Conservation (phyloP, 495 filamentous ascomycete species). For the Lophiotrema nucula region DNA sequence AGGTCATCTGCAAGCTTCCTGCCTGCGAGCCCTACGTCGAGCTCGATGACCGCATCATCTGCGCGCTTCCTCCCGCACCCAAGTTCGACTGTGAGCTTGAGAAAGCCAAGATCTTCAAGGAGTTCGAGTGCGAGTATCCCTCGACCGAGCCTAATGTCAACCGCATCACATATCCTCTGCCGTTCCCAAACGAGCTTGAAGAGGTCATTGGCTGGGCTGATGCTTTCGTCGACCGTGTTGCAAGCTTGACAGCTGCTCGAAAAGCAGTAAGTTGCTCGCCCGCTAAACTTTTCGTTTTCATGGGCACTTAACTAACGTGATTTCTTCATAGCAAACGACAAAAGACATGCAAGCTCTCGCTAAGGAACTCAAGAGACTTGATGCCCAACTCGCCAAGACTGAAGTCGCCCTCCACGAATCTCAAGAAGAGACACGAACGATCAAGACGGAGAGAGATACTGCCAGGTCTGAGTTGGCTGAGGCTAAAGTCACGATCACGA, state of each 20-base stretch:
- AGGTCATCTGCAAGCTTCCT: not conserved
- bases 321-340: too few species aligned
- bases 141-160: not conserved
- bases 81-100: not conserved
- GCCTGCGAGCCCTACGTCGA: not conserved
- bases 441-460: not conserved
- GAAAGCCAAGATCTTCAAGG: not conserved
- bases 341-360: not conserved
- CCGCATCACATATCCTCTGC: not conserved
- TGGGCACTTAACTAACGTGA: too few species aligned
- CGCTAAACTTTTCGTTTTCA: too few species aligned
- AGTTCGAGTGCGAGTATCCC: constrained; percentile 1
- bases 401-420: not conserved
- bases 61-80: not conserved
- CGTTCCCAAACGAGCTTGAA: not conserved
- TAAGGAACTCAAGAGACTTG: not conserved
- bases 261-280: too few species aligned
- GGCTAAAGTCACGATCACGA: not conserved
- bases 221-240: constrained; percentile 7
- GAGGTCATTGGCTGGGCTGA: constrained; percentile 5
- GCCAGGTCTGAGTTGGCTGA: not conserved
- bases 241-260: not conserved
- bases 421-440: not conserved
- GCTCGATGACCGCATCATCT: not conserved
- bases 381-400: not conserved